Base-by-base conservation (phyloP, 73 alveolate genomes). In the Symbiodinium pilosum region DNA sequence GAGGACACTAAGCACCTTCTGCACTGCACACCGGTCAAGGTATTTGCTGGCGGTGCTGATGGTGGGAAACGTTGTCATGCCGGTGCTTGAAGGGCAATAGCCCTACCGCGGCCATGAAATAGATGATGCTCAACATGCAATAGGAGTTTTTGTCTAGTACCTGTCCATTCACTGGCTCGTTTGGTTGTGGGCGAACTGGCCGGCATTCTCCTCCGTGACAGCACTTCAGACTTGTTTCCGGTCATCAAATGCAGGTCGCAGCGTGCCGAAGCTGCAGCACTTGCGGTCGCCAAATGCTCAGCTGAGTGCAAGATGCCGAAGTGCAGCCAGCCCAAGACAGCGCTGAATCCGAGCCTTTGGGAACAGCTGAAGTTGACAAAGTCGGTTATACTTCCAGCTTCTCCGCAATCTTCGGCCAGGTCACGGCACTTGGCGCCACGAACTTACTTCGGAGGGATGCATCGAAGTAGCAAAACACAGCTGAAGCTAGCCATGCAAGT, bases 231-330 rank as follows among this genome's bases (percentile, higher is more conserved):
- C 68, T 24, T 47, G 59, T 47, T 47, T 47, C n/a, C n/a, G n/a
- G n/a, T n/a, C n/a, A n/a, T 47, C 59, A 47, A 47, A 2, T 24
- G 32, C 81, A 64, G 81, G 81, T 26, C 81, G 30, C 81, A 64
- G 30, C 81, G 81, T 64, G 81, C 81, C 81, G 81, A 64, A 64
- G 81, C 81, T 24, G 81, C 30, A 9, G 81, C 81, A 32, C 81
- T 64, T 64, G 81, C 39, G 14, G 81, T 64, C 12, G 81, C 81
- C 81, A n/a, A 38, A 26, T 28, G 41, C 81, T n/a, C 81, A 38
- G 81, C 81, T n/a, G n/a, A n/a, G n/a, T n/a, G n/a, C n/a, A n/a
- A n/a, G n/a, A n/a, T n/a, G n/a, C n/a, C n/a, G n/a, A n/a, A n/a
- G n/a, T n/a, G n/a, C n/a, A n/a, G n/a, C n/a, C n/a, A n/a, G n/a